Base-by-base conservation (phyloP, 2,329 filamentous ascomycete genomes). In the Davidsoniella australis region DNA sequence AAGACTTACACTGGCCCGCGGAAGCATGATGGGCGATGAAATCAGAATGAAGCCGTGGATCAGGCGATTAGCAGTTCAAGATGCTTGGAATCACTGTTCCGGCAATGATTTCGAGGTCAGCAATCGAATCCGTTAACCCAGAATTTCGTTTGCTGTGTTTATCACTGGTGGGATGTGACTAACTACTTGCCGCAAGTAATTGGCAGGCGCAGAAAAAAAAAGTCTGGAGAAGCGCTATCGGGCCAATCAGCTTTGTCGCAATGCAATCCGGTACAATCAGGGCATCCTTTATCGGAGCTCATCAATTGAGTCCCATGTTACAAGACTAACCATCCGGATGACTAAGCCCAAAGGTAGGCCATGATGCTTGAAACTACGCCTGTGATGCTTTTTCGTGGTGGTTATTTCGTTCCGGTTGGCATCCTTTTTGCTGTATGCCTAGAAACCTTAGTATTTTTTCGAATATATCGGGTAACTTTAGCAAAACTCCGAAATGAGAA, bases 1-100 rank as follows among this genome's bases (percentile, higher is more conserved):
- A 20, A 12, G 6, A 49, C 51, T 53, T 53, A 53, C 51, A 44
- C 47, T 53, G 47, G 47, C 40, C 42, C 51, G 51, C 23, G 47
- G 51, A 41, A 49, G 29, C 51, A 53, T 53, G 18, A 14, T 44
- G 37, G 42, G 36, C 24, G n/a, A 17, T 44, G 42, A 24, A 16
- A 8, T 44, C 10, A 33, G 20, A 44, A 29, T 12, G 40, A 44
- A 44, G 42, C 14, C 23, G 18, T 23, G 12, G 10, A 20, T 17
- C 14, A 20, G n/a, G 23, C n/a, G 24, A 44, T 20, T 44, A 12
- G 1, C 16, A 44, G 20, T 29, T 23, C 9, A 8, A 33, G n/a
- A 29, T 24, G 24, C 42, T 17, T 16, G 20, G 42, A 16, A 44
- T 26, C 20, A 33, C 23, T 9, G 29, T 9, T 26, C 12, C 4